Evolutionary conservation across 306 rosid genomes (phyloP), one percentile per base, ranked within the genome.

Genomic region (Ziziphus jujuba): DNA sequence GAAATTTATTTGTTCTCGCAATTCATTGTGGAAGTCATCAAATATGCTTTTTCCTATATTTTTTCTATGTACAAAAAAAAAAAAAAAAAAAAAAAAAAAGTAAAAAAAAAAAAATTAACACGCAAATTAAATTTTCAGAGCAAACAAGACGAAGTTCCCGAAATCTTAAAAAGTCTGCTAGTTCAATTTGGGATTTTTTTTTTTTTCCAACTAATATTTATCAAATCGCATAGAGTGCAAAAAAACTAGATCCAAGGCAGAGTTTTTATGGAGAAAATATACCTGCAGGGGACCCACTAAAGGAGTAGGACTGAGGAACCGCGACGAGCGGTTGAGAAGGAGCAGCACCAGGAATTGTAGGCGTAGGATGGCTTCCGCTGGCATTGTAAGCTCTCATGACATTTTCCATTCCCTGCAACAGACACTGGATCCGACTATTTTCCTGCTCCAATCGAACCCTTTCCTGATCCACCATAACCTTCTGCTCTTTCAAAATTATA

Each of bases 401-500:
- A 33, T 61, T 75, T 31, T 89, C 95, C 87, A 89, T 73, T 1
- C 86, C 89, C 61, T 84, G 84, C 61, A 87, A 48, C 9, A 92
- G 81, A 70, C 74, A 73, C 65, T 89, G 85, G 14, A 89, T 74
- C 54, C 88, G 70, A 48, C 35, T 62, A 64, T 81, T 89, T 79
- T 92, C 98, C 69, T 82, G 89, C 43, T 85, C 92, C 72, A 92
- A 47, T 6, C 76, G 72, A 0, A 67, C 72, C 67, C 66, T 77
- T 75, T 89, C 91, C 5, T 82, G 92, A 63, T 92, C 91, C 72
- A 89, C 0, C 61, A 81, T 72, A 28, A 82, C 85, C 62, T 85
- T 92, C 44, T 85, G 87, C 75, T 81, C 92, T 80, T 92, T 92
- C 91, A 92, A 66, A 59, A 61, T 47, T 49, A 87, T 76, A 51